Base-by-base conservation (phyloP, 176 grass and related monocot species). In the Triticum timopheevii region DNA sequence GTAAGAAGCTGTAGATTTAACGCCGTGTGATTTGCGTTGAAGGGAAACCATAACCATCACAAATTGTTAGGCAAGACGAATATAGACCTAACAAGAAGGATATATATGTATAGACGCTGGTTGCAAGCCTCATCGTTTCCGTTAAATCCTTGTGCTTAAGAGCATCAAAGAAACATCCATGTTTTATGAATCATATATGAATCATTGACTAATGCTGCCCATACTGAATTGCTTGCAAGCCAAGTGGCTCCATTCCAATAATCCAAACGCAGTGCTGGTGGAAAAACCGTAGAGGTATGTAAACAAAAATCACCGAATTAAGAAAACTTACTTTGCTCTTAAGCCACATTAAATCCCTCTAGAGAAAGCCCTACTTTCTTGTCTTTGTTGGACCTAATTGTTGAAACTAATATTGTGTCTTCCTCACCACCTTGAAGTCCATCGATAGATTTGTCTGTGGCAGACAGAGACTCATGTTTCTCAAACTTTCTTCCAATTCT, bases 341-440 rank as follows among this genome's bases (percentile, higher is more conserved):
- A 28, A 28, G 28, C 28, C 28, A 28, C 28, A 33, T 33, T 33
- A 40, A 69, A 91, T 93, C 78, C 94, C 80, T 78, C 86, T 77
- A 44, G 87, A 96, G 36, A 65, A 87, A 96, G 91, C 19, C 94
- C 91, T n/a, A 96, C 86, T 78, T 83, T 78, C 25, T 87, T 91
- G 77, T 91, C 78, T 86, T 75, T 86, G 85, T 96, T 96, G 81
- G 89, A 90, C 52, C 94, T 87, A 68, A 96, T 89, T 33, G 91
- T 93, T 73, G 94, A 93, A 89, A 96, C 90, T 78, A 96, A 77
- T 79, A 96, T 96, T 63, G 93, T 82, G 30, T 96, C 94, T 69
- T 93, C 94, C 56, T 96, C 94, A 15, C 89, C 89, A 73, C 91
- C 94, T 89, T 96, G 94, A 82, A 96, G 91, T 67, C 39, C 39